Percentiles rank a stretch among this genome's conserved stretches.
Evolutionary conservation across 352 stramenopile genomes (phyloP).

Genomic region (Pelagophyceae sp.): DNA sequence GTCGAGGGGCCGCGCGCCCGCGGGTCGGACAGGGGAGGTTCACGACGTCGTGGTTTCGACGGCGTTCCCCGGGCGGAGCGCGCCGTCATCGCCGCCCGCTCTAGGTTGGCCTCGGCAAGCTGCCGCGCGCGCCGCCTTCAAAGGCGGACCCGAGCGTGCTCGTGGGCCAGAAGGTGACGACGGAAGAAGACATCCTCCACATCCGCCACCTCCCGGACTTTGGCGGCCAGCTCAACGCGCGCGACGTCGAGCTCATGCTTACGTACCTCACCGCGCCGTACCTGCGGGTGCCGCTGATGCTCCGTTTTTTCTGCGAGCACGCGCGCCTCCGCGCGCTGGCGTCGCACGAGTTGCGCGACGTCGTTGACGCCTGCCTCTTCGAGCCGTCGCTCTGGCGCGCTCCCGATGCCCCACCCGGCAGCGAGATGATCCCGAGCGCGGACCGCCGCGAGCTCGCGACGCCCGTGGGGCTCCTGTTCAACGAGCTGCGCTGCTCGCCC

Average conservation of each 20-base stretch:
- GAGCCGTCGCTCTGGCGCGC: conserved; percentile 73
- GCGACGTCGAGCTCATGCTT: conserved; percentile 93
- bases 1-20: too few species aligned
- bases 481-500: conserved; percentile 91
- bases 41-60: too few species aligned
- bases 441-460: conserved; percentile 71
- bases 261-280: conserved; percentile 98
- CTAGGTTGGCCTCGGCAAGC: conserved; percentile 32
- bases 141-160: conserved; percentile 45
- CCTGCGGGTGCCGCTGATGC: conserved; percentile 88
- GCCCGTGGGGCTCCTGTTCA: conserved; percentile 90
- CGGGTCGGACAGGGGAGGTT: too few species aligned
- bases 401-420: conserved; percentile 47
- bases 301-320: conserved; percentile 90
- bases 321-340: conserved; percentile 54
- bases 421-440: conserved; percentile 52
- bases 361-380: conserved; percentile 74
- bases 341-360: conserved; percentile 66
- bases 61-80: too few species aligned
- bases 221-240: conserved; percentile 79
- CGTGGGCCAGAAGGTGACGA: conserved; percentile 55
- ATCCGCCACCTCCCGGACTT: conserved; percentile 89
- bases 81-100: too few species aligned
- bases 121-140: conserved; percentile 37
- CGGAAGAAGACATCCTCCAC: conserved; percentile 96